Percentiles rank a stretch among this genome's conserved stretches.
Evolutionary conservation across 2,329 filamentous ascomycete species (phyloP).

Genomic region (Aspergillus versicolor): DNA sequence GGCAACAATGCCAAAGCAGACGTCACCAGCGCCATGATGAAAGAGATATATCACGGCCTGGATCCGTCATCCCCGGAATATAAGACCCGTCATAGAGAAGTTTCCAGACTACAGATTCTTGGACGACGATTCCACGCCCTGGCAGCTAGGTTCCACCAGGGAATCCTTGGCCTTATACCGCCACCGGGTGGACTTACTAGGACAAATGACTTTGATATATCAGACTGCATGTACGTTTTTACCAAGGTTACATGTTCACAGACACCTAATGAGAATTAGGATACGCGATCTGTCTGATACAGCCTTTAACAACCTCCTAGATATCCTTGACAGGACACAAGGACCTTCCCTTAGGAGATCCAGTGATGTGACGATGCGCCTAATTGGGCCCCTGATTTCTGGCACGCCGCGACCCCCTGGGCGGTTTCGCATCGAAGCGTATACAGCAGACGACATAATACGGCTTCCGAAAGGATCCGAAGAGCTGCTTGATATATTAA

Average conservation of each 20-base stretch:
- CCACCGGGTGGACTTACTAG: not conserved
- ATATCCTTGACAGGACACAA: not conserved
- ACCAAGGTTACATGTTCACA: not conserved
- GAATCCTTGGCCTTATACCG: not conserved
- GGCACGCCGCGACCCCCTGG: not conserved
- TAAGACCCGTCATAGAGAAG: not conserved
- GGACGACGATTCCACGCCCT: not conserved
- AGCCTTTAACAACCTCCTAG: not conserved
- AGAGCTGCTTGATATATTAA: too few species aligned
- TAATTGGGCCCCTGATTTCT: not conserved
- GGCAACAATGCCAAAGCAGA: not conserved
- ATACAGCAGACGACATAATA: too few species aligned
- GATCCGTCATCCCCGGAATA: not conserved
- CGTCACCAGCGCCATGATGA: not conserved
- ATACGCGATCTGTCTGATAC: not conserved
- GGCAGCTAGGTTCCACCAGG: not conserved
- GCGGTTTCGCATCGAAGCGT: too few species aligned
- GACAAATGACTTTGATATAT: not conserved
- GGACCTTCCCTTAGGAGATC: not conserved
- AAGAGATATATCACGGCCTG: not conserved
- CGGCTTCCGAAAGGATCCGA: too few species aligned
- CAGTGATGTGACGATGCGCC: not conserved
- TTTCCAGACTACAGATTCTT: not conserved
- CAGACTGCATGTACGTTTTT: not conserved
- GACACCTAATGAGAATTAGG: not conserved